Base-by-base conservation (phyloP, 257 asterid genomes). In the Primulina tabacum region DNA sequence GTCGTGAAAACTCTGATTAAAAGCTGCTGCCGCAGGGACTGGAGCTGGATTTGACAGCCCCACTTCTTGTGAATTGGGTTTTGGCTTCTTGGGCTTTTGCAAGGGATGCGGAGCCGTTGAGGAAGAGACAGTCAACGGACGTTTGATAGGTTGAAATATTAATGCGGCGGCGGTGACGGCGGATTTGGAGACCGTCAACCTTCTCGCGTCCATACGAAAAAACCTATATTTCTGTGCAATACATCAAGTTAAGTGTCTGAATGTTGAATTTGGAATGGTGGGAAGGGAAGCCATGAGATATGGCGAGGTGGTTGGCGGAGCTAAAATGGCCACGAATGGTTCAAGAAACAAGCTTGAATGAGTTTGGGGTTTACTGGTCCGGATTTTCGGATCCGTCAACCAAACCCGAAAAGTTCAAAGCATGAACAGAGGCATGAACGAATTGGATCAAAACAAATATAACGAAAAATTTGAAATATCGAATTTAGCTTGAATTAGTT, bases 161-260 rank as follows among this genome's bases (percentile, higher is more conserved):
- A 78, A 55, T 24, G 85, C 83, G 71, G 82, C 80, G 76, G 80
- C 60, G 47, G 68, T 59, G 62, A 79, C 68, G 79, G 81, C 70
- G 40, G 80, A 57, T 62, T 55, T 75, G 56, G 62, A 74, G 34
- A 35, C 74, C 6, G 78, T 55, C 73, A 81, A 73, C 78, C 85
- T 77, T 78, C 85, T 82, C 85, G 82, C 78, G 56, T 80, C 89
- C 89, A 84, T 84, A 58, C 26, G 69, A 9, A 11, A 33, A 70
- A 50, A 16, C 7, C 6, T 43, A 43, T 43, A 43, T 43, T 43
- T 1, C 53, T 3, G 53, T 4, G n/a, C n/a, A 43, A 12, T 43
- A 14, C 53, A 43, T 43, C n/a, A 43, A 43, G 38, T 5, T 6
- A 34, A 34, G 53, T 10, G 16, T 6, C 7, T 55, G 64, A 17